Base-by-base conservation (phyloP, 768 basidiomycete species). In the Boletus reticuloceps region DNA sequence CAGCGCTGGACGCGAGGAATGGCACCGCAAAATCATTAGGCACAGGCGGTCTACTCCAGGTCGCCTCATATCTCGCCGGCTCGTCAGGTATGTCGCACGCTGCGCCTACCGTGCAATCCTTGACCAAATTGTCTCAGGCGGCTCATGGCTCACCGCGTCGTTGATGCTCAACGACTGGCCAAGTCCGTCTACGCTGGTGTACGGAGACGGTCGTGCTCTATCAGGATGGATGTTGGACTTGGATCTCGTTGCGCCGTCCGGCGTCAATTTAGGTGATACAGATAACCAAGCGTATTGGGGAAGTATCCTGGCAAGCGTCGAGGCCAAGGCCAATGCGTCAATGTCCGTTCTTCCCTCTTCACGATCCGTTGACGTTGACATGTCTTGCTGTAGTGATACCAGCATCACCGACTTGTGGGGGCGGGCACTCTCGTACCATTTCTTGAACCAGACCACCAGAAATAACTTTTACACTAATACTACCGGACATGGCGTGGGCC, bases 401-500 rank as follows among this genome's bases (percentile, higher is more conserved):
- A 86, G 85, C 51, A 54, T 88, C 43, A 81, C 81, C 1, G 88
- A 90, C 63, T 72, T 82, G 7, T 89, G 84, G 78, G 74, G 68
- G 0, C 81, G 86, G 1, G 80, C 84, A 66, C 77, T 91, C 34
- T 79, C 85, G 2, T 86, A 86, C 58, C 89, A 91, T 66, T 90
- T 90, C 61, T 71, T 87, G 54, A 88, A 84, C 63, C 80, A 82
- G 49, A 90, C 88, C 0, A 74, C 77, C 7, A 72, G 77, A 16
- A 53, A 51, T 11, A 84, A 88, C 62, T 84, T 88, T 62, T 86
- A 83, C 68, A 80, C 80, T 2, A 81, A 84, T 45, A 67, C 77
- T 41, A 73, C 80, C 1, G 74, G 76, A 8, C 88, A 90, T 57
- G 87, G 86, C n/a, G 83, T 86, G n/a, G 88, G 86, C 6, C 79